A percentile compares a stretch with the other conserved stretches of the same genome.
phyloP scores from a whole-genome alignment of 1,284 basidiomycete genomes.

The Afroboletus lepidellus region DNA sequence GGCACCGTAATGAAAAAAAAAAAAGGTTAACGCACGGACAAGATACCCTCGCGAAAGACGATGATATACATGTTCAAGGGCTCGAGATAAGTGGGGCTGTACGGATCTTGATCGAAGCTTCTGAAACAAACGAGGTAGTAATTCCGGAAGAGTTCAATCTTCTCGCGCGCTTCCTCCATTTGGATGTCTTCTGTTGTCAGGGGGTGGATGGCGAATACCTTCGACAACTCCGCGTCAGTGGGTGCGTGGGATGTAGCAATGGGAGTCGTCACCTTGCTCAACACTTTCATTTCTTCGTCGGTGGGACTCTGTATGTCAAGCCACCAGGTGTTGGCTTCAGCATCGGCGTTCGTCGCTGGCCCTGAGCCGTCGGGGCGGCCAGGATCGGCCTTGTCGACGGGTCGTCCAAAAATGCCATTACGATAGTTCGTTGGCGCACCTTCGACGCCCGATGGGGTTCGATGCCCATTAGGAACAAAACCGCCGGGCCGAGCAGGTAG shows the following conservation, averaged over 20 bases:
- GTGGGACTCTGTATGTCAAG: constrained; percentile 93
- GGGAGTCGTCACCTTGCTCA: constrained; percentile 71
- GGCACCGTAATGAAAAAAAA: background rate
- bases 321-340: constrained; percentile 94
- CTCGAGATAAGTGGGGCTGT: constrained; percentile 96
- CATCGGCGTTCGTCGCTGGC: constrained; percentile 34
- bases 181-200: constrained; percentile 99
- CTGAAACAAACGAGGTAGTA: constrained; percentile 99
- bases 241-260: background rate
- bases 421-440: constrained; percentile 3
- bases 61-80: constrained; percentile 99
- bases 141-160: constrained; percentile 98
- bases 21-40: constrained; percentile 78
- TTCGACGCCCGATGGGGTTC: constrained; percentile 7
- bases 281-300: constrained; percentile 97
- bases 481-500: constrained; percentile 4
- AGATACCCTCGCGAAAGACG: constrained; percentile 96
- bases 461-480: constrained; percentile 7
- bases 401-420: constrained; percentile 19
- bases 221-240: constrained; percentile 34
- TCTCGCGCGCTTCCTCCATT: constrained; percentile 99
- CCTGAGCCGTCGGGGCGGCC: constrained; percentile 25
- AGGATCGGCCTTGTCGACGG: constrained; percentile 22
- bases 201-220: constrained; percentile 97
- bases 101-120: constrained; percentile 98